A percentile compares a stretch with the other conserved stretches of the same genome.
Conservation (phyloP, 23 red algal genomes). For the Chondrus crispus region DNA sequence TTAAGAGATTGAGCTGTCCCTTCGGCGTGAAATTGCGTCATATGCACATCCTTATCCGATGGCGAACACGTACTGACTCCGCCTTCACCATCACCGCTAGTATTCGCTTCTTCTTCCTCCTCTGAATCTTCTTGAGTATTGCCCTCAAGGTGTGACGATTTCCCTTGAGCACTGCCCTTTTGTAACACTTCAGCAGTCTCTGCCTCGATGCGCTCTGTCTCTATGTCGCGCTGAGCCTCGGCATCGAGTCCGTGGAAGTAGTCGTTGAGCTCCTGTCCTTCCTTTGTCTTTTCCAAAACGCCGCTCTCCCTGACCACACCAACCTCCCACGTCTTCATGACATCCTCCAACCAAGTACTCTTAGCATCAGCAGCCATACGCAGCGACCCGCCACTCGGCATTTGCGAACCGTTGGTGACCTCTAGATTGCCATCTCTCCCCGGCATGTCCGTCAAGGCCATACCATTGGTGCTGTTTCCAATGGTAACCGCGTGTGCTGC, state of each 20-base stretch:
- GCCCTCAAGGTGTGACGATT: neutral
- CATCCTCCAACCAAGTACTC: constrained; percentile 45
- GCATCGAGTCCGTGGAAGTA: neutral
- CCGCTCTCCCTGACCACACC: constrained; percentile 52
- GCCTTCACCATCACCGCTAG: neutral
- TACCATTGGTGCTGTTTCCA: constrained; percentile 46
- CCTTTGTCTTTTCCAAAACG: constrained; percentile 17
- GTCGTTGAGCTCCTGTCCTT: neutral
- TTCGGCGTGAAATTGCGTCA: neutral
- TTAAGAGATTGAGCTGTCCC: neutral
- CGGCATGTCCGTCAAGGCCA: neutral
- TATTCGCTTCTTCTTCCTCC: neutral
- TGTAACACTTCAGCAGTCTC: neutral
- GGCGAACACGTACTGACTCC: neutral
- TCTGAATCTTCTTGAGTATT: neutral
- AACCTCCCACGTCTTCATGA: constrained; percentile 59
- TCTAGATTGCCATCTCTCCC: neutral
- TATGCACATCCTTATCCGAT: neutral
- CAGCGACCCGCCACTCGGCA: neutral
- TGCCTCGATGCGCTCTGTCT: neutral
- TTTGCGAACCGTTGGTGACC: neutral
- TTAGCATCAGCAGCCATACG: neutral
- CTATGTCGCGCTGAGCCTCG: neutral
- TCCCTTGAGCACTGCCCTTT: neutral
- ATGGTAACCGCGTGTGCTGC: neutral